These are phyloP conservation scores for Pseudogymnoascus sp. DNA, from an alignment of 2,329 filamentous ascomycete species.

Conservation along the genomic window DNA sequence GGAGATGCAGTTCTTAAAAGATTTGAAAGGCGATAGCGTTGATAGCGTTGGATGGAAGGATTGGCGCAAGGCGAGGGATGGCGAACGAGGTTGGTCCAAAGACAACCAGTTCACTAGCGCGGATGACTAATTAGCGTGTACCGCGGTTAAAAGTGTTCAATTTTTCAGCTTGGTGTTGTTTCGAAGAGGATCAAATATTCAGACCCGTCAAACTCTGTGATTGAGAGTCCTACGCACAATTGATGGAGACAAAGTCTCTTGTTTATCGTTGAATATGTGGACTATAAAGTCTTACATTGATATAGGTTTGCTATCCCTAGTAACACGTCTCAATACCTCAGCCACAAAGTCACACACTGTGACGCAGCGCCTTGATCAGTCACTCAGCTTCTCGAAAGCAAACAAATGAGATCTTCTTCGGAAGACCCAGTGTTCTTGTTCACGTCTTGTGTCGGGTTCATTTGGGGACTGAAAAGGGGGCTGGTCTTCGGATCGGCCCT, in stretches of 20 bases:
- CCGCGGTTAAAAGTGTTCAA: neutral
- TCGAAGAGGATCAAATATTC: neutral
- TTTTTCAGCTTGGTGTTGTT: neutral
- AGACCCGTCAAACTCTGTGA: neutral
- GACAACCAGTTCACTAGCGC: neutral
- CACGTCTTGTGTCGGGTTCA: conserved; percentile 39
- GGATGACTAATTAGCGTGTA: neutral
- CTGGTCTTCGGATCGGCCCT: conserved; percentile 26
- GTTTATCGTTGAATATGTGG: neutral
- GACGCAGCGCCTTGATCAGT: conserved; percentile 31
- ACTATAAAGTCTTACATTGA: neutral
- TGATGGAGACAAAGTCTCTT: neutral
- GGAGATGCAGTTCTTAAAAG: neutral
- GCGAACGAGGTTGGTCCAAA: neutral
- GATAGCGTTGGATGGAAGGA: neutral
- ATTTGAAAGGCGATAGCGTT: neutral
- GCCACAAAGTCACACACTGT: neutral
- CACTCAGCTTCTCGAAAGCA: conserved; percentile 36
- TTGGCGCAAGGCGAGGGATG: conserved; percentile 4
- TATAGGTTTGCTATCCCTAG: conserved; percentile 1
- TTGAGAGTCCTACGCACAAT: neutral
- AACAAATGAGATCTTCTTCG: conserved; percentile 35
- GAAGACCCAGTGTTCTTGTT: conserved; percentile 35
- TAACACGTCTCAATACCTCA: neutral
- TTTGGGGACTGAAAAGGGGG: conserved; percentile 34